Evolutionary conservation across 805 yeast genomes (phyloP).

Genomic region (Pichia nanzhaoensis): DNA sequence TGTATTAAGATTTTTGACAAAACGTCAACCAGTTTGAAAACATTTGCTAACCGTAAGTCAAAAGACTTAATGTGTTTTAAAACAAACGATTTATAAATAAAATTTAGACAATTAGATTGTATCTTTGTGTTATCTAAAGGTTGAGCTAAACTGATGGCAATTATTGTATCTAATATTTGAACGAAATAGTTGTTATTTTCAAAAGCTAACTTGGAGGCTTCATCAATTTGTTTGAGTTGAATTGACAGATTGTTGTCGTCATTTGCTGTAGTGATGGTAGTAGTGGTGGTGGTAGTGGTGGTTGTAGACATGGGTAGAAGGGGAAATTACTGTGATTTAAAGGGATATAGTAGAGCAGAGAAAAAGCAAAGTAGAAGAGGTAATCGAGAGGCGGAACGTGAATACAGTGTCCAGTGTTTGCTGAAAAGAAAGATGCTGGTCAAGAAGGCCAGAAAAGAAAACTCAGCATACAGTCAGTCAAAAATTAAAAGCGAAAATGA

Average conservation of each 20-base stretch:
- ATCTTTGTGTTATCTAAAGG: conserved; percentile 13
- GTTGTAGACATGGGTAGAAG: background rate
- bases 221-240: conserved; percentile 13
- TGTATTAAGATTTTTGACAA: conserved; percentile 19
- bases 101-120: conserved; percentile 21
- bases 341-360: background rate
- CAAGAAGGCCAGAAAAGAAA: background rate
- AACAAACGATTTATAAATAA: conserved; percentile 23
- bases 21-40: conserved; percentile 20
- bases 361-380: background rate
- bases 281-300: background rate
- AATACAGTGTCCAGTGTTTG: background rate
- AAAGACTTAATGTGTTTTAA: conserved; percentile 18
- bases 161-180: conserved; percentile 16
- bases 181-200: conserved; percentile 14
- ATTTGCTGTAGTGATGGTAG: background rate
- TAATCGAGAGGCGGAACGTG: background rate
- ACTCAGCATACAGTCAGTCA: background rate
- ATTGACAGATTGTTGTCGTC: background rate
- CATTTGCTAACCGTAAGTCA: conserved; percentile 17
- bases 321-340: background rate
- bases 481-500: no score
- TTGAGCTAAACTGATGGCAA: conserved; percentile 13
- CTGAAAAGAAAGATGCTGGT: background rate
- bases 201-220: conserved; percentile 17